A percentile compares a stretch with the other conserved stretches of the same genome.
phyloP scores from a whole-genome alignment of 495 filamentous ascomycete genomes.

The Copromyces sp. region DNA sequence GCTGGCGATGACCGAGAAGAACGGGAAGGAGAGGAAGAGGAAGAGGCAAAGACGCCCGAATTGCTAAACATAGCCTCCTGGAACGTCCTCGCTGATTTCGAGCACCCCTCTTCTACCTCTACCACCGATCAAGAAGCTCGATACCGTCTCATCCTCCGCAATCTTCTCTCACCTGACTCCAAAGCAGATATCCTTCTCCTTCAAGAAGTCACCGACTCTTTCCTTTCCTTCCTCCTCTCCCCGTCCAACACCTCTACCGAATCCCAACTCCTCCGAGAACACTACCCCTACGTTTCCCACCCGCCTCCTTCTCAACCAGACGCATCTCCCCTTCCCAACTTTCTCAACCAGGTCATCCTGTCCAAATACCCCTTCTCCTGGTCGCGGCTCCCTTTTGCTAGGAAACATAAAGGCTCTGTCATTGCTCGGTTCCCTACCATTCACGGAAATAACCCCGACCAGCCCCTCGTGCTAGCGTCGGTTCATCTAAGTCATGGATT shows the following conservation, averaged over 20 bases:
- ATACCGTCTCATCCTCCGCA: slow-evolving; percentile 38
- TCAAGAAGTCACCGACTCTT: slow-evolving; percentile 49
- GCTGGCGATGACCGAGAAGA: slow-evolving; percentile 1
- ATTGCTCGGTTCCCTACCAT: slow-evolving; percentile 31
- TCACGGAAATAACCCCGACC: slow-evolving; percentile 1
- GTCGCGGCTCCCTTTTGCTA: slow-evolving; percentile 34
- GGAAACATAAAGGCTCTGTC: slow-evolving; percentile 41
- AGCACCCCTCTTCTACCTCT: slow-evolving; percentile 29
- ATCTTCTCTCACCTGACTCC: slow-evolving; percentile 28
- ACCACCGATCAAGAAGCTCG: slow-evolving; percentile 16
- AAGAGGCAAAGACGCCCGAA: slow-evolving; percentile 1
- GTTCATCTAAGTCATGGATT: slow-evolving; percentile 46
- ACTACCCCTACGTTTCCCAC: slow-evolving; percentile 41
- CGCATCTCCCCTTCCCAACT: slow-evolving; percentile 39
- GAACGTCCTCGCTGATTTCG: slow-evolving; percentile 46
- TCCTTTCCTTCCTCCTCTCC: slow-evolving; percentile 40
- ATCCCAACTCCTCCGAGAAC: background rate
- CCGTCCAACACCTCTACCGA: background rate
- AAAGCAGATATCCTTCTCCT: slow-evolving; percentile 41
- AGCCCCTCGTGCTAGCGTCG: slow-evolving; percentile 33
- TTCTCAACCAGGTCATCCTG: slow-evolving; percentile 45
- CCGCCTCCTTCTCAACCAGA: slow-evolving; percentile 37
- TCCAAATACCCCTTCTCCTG: slow-evolving; percentile 40
- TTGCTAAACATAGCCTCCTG: slow-evolving; percentile 39
- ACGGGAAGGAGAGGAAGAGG: slow-evolving; percentile 3